Evolutionary conservation across 1,284 basidiomycete genomes (phyloP).

Genomic region (Bjerkandera adusta): DNA sequence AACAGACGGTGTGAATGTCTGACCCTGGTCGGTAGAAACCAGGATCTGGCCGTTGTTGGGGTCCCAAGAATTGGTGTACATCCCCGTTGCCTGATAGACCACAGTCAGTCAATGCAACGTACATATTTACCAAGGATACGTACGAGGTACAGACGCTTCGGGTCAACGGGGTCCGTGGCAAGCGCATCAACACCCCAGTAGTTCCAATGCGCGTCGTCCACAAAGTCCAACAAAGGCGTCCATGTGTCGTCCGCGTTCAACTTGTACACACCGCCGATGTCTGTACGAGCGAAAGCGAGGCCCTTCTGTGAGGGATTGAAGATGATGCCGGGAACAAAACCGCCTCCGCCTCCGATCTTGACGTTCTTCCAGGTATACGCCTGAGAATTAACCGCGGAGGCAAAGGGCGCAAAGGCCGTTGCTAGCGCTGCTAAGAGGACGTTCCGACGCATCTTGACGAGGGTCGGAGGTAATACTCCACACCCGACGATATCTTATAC

Average conservation of each 20-base stretch:
- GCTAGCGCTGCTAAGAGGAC: constrained; percentile 1
- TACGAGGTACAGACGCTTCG: constrained; percentile 53
- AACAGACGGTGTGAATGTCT: constrained; percentile 46
- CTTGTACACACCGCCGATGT: constrained; percentile 65
- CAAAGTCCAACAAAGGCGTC: constrained; percentile 61
- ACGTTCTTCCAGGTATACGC: constrained; percentile 63
- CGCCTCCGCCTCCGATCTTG: constrained; percentile 51
- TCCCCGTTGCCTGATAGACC: constrained; percentile 47
- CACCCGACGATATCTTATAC: too few relatives aligned
- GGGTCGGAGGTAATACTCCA: too few relatives aligned
- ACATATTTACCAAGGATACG: constrained; percentile 7
- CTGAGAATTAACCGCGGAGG: constrained; percentile 42
- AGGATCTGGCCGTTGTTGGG: constrained; percentile 65
- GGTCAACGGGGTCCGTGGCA: constrained; percentile 58
- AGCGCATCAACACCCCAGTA: constrained; percentile 68
- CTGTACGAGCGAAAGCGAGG: constrained; percentile 63
- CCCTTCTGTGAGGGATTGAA: constrained; percentile 59
- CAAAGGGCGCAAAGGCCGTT: constrained; percentile 1
- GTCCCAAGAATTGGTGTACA: constrained; percentile 68
- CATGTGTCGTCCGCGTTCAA: constrained; percentile 60
- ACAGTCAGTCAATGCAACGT: background rate
- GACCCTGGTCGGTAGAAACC: constrained; percentile 57
- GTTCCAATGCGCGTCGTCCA: constrained; percentile 52
- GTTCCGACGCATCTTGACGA: too few relatives aligned
- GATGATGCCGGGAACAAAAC: constrained; percentile 55